Evolutionary conservation across 208 protist genomes (phyloP).

Genomic region (Strigomonas galati): DNA sequence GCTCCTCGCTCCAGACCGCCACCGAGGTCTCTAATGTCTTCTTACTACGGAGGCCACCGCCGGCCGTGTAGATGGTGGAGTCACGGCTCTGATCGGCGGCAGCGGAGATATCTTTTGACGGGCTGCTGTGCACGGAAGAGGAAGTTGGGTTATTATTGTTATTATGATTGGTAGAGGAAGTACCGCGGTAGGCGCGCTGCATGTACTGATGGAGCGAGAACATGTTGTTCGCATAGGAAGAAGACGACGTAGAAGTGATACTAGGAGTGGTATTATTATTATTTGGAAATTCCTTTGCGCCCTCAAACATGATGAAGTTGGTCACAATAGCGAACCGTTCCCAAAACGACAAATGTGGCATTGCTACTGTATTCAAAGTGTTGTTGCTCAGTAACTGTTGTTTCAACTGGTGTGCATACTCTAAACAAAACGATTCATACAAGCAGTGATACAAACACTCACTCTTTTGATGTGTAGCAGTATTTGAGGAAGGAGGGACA

Average conservation of each 20-base stretch:
- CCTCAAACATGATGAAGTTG: background rate
- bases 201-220: conserved; percentile 8
- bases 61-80: background rate
- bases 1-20: conserved; percentile 65
- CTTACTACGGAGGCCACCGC: background rate
- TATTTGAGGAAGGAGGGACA: background rate
- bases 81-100: background rate
- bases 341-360: background rate
- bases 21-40: conserved; percentile 6
- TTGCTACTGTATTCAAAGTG: background rate
- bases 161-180: no score
- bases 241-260: background rate
- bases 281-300: no score
- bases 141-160: no score
- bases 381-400: conserved; percentile 5
- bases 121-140: no score
- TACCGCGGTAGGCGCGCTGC: background rate
- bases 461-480: background rate
- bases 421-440: background rate
- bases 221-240: background rate
- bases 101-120: background rate
- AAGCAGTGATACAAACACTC: conserved; percentile 9
- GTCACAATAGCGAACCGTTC: background rate
- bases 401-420: background rate
- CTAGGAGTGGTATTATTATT: no score